Evolutionary conservation across 208 protist genomes (phyloP).

Genomic region (Leptomonas pyrrhocoris): DNA sequence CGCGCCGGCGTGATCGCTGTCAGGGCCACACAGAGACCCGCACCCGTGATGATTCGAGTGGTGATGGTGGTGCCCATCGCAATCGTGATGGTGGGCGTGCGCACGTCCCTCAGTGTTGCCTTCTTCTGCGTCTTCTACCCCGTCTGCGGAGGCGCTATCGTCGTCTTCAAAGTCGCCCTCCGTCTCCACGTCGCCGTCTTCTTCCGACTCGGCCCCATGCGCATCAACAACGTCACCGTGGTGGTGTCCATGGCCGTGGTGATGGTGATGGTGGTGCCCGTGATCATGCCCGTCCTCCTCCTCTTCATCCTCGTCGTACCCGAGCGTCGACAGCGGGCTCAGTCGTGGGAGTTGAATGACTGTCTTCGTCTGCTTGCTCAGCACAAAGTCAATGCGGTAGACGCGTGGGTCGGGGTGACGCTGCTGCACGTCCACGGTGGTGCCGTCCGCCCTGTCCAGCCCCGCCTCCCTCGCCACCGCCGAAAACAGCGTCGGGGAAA

Average conservation of each 20-base stretch:
- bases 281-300: conserved; percentile 32
- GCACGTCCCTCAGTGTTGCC: conserved; percentile 11
- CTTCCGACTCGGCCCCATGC: conserved; percentile 16
- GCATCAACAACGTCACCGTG: conserved; percentile 18
- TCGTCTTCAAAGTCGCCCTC: conserved; percentile 36
- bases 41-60: conserved; percentile 16
- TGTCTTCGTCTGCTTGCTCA: conserved; percentile 73
- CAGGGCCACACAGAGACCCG: conserved; percentile 12
- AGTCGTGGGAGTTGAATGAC: conserved; percentile 67
- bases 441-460: conserved; percentile 46
- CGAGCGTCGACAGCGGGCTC: conserved; percentile 65
- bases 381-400: conserved; percentile 82
- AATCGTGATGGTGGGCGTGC: conserved; percentile 20
- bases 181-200: conserved; percentile 1
- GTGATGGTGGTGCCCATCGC: background rate
- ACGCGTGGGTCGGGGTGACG: conserved; percentile 57
- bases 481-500: conserved; percentile 52
- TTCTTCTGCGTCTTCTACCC: background rate
- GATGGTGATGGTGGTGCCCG: conserved; percentile 14
- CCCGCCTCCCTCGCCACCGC: conserved; percentile 48
- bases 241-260: conserved; percentile 21
- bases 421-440: conserved; percentile 41
- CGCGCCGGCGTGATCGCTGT: conserved; percentile 20
- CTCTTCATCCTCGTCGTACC: conserved; percentile 41
- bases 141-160: conserved; percentile 12